Evolutionary conservation across 495 filamentous ascomycete genomes (phyloP), one percentile per base, ranked within the genome.

Genomic region (Penicillium cinerascens): DNA sequence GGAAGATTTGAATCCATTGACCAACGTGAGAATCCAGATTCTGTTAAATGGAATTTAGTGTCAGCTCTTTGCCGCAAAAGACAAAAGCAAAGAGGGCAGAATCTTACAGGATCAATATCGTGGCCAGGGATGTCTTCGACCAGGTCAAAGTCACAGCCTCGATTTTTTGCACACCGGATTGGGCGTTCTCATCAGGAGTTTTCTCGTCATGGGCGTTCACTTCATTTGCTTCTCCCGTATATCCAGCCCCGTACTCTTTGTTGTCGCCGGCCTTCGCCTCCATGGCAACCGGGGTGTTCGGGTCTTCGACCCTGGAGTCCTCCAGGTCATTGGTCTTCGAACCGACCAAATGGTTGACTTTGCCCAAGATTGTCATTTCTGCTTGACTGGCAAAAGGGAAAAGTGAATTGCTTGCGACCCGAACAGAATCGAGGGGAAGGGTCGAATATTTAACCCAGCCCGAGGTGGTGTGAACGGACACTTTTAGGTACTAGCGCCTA

Each of bases 1-100:
- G 2, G 51, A 52, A 7, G 48, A 51, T 42, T 75, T 67, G 47
- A 76, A 58, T 17, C 67, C 61, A 54, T 73, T 66, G 35, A 73
- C 59, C 42, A 76, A 74, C 51, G 64, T 71, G 40, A 76, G 58
- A 22, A 71, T 33, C 58, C 61, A 77, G 47, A 77, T 77, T 4
- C 74, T 56, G 2, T 54, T 16, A 6, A 16, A 8, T 33, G 21
- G 6, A 38, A 29, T 0, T 18, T 13, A 44, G 0, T 21, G 15
- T 5, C 33, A 35, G 42, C 9, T 44, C 9, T 3, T n/a, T 10
- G 3, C 20, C 22, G 36, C 1, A 23, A 8, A 39, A 35, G 16
- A 15, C 18, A 13, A 17, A 40, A n/a, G 6, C 15, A 47, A 17
- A 3, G 36, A n/a, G 29, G 26, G 22, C 5, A 25, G 22, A 20